Percentiles rank a stretch among this genome's conserved stretches.
phyloP scores from a whole-genome alignment of 208 protist genomes.

The Trypanosoma cruzi region DNA sequence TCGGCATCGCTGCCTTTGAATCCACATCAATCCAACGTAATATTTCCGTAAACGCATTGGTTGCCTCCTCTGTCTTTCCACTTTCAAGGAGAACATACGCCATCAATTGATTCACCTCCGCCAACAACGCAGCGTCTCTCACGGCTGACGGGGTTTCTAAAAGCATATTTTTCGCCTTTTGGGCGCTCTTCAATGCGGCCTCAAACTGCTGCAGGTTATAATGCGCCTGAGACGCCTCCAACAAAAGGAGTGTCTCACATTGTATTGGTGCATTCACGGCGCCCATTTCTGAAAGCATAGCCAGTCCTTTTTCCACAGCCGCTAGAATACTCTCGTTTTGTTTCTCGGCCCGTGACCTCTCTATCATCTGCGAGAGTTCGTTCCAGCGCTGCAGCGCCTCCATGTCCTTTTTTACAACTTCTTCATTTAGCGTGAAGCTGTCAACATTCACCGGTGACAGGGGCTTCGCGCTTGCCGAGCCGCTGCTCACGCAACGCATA shows the following conservation, averaged over 20 bases:
- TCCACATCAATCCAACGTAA: conserved; percentile 89
- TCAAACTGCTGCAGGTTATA: conserved; percentile 68
- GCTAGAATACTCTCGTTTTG: conserved; percentile 48
- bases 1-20: conserved; percentile 76
- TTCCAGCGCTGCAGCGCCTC: conserved; percentile 75
- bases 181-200: conserved; percentile 45
- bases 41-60: conserved; percentile 64
- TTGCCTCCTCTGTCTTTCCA: conserved; percentile 49
- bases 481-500: background rate
- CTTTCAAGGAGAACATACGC: conserved; percentile 61
- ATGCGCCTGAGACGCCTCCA: conserved; percentile 88
- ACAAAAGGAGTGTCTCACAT: conserved; percentile 79
- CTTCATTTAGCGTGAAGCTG: conserved; percentile 83
- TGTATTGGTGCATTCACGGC: conserved; percentile 77
- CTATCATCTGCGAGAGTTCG: conserved; percentile 57
- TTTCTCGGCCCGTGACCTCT: conserved; percentile 36
- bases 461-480: background rate
- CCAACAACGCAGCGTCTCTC: conserved; percentile 75
- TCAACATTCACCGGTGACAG: conserved; percentile 81
- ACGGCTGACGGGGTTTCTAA: conserved; percentile 36
- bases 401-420: conserved; percentile 80
- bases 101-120: conserved; percentile 78
- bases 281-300: conserved; percentile 73
- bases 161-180: conserved; percentile 53
- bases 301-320: conserved; percentile 53